Evolutionary conservation across 2,329 filamentous ascomycete genomes (phyloP).

Genomic region (Cercospora brassicicola): DNA sequence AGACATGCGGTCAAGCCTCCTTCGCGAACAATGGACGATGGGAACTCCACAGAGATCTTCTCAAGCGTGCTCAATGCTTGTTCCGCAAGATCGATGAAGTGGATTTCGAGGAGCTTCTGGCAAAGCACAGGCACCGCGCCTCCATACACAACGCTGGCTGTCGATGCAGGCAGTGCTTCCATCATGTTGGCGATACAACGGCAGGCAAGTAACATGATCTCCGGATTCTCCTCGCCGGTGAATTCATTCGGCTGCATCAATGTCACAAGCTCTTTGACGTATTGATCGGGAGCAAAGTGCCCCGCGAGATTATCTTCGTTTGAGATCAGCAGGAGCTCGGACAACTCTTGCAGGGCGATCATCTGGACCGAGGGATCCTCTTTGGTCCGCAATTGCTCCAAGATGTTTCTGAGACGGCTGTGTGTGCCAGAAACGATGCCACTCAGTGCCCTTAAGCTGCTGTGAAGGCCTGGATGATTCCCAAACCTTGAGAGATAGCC

Average conservation of each 20-base stretch:
- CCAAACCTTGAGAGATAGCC: constrained; percentile 67
- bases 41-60: constrained; percentile 96
- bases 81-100: constrained; percentile 95
- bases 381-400: constrained; percentile 68
- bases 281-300: constrained; percentile 90
- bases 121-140: constrained; percentile 92
- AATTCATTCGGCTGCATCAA: constrained; percentile 90
- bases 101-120: constrained; percentile 91
- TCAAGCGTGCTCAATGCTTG: constrained; percentile 94
- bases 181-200: constrained; percentile 95
- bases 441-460: constrained; percentile 79
- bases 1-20: constrained; percentile 94
- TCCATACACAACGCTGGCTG: constrained; percentile 95
- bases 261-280: constrained; percentile 87
- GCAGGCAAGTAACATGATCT: constrained; percentile 95
- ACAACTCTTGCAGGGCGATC: constrained; percentile 88
- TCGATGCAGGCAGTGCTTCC: constrained; percentile 91
- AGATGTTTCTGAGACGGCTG: constrained; percentile 66
- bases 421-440: constrained; percentile 90
- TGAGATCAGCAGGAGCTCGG: constrained; percentile 87
- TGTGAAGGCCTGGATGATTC: constrained; percentile 66
- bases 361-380: constrained; percentile 85
- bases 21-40: constrained; percentile 89
- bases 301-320: constrained; percentile 96
- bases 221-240: constrained; percentile 79